Percentiles rank a stretch among this genome's conserved stretches.
Conservation (phyloP, 768 basidiomycete species). For the Kwoniella europaea region DNA sequence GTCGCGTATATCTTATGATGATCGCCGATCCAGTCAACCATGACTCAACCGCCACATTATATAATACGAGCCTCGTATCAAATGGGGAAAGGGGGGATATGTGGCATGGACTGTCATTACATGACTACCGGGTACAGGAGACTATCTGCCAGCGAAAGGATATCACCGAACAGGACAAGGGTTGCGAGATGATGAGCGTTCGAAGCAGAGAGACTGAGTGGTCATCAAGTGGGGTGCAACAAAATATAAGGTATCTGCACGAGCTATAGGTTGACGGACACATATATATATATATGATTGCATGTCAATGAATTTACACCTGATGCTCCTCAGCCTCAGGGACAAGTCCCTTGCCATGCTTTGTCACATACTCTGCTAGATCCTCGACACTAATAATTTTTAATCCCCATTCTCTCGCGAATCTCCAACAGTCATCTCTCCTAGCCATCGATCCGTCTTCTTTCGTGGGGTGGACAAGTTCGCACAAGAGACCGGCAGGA, state of each 20-base stretch:
- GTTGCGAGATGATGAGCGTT: too few relatives aligned
- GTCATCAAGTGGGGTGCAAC: too few relatives aligned
- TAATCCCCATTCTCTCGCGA: conserved; percentile 85
- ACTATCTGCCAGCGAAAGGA: too few relatives aligned
- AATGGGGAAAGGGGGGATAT: too few relatives aligned
- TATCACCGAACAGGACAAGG: too few relatives aligned
- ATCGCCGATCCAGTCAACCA: conserved; percentile 30
- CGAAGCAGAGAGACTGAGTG: too few relatives aligned
- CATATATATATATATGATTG: not conserved
- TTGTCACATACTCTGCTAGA: conserved; percentile 58
- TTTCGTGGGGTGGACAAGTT: conserved; percentile 88
- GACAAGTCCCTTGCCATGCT: conserved; percentile 37
- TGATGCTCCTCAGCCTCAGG: conserved; percentile 23
- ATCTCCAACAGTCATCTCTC: conserved; percentile 86
- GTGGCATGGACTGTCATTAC: too few relatives aligned
- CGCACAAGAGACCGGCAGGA: conserved; percentile 83
- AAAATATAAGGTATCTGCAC: too few relatives aligned
- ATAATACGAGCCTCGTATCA: not conserved
- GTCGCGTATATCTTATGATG: not conserved
- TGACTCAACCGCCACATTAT: conserved; percentile 27
- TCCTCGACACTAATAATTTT: conserved; percentile 92
- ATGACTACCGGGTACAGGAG: too few relatives aligned
- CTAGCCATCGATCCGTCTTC: conserved; percentile 89
- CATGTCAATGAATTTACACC: not conserved
- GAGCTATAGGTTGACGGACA: not conserved